Percentiles rank a stretch among this genome's conserved stretches.
Conservation (phyloP, 768 basidiomycete genomes). For the Leucosporidium scottii region DNA sequence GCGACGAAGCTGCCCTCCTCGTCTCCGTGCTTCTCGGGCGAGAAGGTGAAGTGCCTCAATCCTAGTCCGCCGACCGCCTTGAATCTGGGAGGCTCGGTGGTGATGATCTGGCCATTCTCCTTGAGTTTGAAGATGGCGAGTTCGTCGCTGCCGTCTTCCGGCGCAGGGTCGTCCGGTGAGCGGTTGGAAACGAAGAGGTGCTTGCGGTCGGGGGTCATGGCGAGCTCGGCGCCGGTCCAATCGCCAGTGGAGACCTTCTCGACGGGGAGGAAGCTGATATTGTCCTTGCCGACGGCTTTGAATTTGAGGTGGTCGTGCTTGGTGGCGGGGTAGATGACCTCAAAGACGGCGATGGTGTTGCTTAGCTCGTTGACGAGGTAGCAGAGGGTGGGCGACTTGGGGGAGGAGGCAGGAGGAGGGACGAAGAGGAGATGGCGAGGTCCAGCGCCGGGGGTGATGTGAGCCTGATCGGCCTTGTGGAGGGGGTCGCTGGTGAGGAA, state of each 20-base stretch:
- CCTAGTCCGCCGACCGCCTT: slow-evolving; percentile 13
- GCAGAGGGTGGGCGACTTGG: slow-evolving; percentile 6
- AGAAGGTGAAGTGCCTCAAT: slow-evolving; percentile 14
- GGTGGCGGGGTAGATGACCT: slow-evolving; percentile 14
- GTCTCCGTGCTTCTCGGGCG: not conserved
- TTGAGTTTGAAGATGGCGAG: slow-evolving; percentile 19
- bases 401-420: not conserved
- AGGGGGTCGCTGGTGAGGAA: not conserved
- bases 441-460: slow-evolving; percentile 16
- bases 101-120: slow-evolving; percentile 5
- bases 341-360: slow-evolving; percentile 18
- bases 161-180: slow-evolving; percentile 17
- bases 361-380: slow-evolving; percentile 27
- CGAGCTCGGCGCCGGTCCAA: slow-evolving; percentile 29
- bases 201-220: not conserved
- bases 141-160: slow-evolving; percentile 13
- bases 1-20: slow-evolving; percentile 14
- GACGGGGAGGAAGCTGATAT: slow-evolving; percentile 15
- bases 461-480: not conserved
- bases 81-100: not conserved
- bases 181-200: slow-evolving; percentile 29
- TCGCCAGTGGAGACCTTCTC: not conserved
- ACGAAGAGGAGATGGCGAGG: slow-evolving; percentile 25
- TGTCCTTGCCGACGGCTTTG: slow-evolving; percentile 9
- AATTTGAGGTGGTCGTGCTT: not conserved